Conservation (phyloP, 345 rosid species). For the Euphorbia peplus region DNA sequence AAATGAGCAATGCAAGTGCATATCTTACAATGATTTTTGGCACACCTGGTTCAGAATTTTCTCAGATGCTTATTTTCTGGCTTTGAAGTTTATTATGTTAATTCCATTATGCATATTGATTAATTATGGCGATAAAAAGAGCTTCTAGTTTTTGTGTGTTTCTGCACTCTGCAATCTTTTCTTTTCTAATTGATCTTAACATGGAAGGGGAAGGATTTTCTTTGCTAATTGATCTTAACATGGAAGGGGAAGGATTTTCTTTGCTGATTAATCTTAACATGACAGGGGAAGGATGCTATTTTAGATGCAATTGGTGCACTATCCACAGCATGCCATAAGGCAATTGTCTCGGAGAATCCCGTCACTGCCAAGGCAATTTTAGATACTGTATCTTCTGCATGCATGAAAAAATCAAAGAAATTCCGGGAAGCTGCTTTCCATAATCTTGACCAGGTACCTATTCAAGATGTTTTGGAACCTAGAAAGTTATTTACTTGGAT, state of each 20-base stretch:
- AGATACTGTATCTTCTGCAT: slow-evolving; percentile 64
- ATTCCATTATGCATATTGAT: neutral
- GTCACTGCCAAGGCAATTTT: slow-evolving; percentile 53
- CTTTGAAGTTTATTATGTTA: slow-evolving; percentile 4
- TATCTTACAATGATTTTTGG: neutral
- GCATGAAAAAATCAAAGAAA: slow-evolving; percentile 68
- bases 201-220: slow-evolving; percentile 72
- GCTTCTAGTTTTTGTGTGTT: neutral
- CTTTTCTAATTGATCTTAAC: slow-evolving; percentile 13
- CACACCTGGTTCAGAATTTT: neutral
- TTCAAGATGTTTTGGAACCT: neutral
- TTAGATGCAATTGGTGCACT: slow-evolving; percentile 76
- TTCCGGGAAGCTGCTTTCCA: slow-evolving; percentile 80
- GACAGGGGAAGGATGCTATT: slow-evolving; percentile 88
- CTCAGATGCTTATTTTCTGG: neutral
- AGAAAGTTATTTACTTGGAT: too few species aligned
- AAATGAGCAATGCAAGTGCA: neutral
- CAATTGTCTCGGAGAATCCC: slow-evolving; percentile 61
- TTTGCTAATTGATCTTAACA: slow-evolving; percentile 11
- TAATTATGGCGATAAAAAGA: neutral
- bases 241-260: slow-evolving; percentile 58
- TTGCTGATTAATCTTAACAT: slow-evolving; percentile 9
- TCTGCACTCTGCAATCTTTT: neutral
- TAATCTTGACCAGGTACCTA: slow-evolving; percentile 67
- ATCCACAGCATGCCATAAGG: slow-evolving; percentile 70